Evolutionary conservation across 2,329 filamentous ascomycete genomes (phyloP).

Genomic region (Fusarium miscanthi): DNA sequence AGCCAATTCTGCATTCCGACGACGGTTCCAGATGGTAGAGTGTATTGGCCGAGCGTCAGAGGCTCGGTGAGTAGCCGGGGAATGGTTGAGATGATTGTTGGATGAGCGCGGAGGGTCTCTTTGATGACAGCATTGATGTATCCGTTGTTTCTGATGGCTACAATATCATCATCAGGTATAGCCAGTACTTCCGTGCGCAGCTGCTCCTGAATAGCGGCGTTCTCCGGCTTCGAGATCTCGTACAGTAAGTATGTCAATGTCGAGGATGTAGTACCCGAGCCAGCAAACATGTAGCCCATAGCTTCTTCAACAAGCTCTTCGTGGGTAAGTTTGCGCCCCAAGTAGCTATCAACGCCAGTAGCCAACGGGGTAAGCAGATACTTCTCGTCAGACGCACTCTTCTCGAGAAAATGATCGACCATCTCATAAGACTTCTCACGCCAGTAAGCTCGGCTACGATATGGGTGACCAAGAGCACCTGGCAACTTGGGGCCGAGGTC

Average conservation of each 20-base stretch:
- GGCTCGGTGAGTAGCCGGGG: neutral
- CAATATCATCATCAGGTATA: rapidly evolving
- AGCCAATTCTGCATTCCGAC: neutral
- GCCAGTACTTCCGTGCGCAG: neutral
- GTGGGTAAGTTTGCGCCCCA: neutral
- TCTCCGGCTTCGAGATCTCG: neutral
- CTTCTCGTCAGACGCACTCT: neutral
- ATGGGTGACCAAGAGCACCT: neutral
- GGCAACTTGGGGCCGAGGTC: neutral
- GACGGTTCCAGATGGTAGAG: neutral
- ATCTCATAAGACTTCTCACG: neutral
- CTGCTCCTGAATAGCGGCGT: neutral
- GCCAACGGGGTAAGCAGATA: neutral
- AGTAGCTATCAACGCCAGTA: neutral
- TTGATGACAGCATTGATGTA: neutral
- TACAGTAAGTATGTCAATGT: neutral
- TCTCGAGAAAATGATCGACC: neutral
- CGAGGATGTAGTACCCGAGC: neutral
- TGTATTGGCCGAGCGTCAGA: neutral
- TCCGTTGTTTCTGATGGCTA: neutral
- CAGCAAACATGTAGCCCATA: neutral
- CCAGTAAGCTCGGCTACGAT: neutral
- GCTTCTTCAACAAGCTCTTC: neutral
- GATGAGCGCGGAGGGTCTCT: neutral
- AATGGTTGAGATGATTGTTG: neutral